phyloP scores from a whole-genome alignment of 2,329 filamentous ascomycete genomes.

The Bretziella fagacearum region DNA sequence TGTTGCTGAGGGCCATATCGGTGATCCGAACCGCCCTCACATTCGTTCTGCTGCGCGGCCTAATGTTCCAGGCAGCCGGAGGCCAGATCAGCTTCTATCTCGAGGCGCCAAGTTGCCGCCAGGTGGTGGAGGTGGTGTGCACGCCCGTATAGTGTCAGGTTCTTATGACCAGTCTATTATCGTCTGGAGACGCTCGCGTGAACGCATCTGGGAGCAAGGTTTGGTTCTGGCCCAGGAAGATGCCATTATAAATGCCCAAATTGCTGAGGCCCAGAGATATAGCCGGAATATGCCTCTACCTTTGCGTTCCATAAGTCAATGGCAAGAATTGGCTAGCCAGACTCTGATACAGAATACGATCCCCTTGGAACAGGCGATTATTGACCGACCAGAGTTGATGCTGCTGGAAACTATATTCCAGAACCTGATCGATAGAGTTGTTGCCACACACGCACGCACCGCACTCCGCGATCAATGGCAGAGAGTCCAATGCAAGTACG shows the following conservation, averaged over 20 bases:
- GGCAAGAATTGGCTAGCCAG: background rate
- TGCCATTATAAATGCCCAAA: conserved; percentile 34
- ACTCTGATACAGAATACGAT: background rate
- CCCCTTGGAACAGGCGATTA: background rate
- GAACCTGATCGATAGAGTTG: background rate
- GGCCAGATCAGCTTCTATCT: conserved; percentile 59
- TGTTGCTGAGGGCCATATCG: conserved; percentile 33
- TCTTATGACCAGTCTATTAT: conserved; percentile 94
- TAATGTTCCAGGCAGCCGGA: conserved; percentile 54
- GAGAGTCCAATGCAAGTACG: background rate
- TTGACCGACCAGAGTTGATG: background rate
- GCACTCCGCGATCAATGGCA: background rate
- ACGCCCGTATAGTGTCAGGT: conserved; percentile 89
- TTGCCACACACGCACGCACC: no score
- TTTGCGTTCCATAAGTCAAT: background rate
- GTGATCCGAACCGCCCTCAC: conserved; percentile 19
- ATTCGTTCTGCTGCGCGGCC: conserved; percentile 25
- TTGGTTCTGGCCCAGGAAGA: conserved; percentile 63
- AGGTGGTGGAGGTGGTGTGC: conserved; percentile 74
- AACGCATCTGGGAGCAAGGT: conserved; percentile 68
- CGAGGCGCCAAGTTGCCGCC: conserved; percentile 78
- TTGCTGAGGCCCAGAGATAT: conserved; percentile 13
- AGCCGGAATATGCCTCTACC: background rate
- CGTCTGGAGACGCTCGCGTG: conserved; percentile 75
- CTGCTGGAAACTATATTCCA: background rate